A percentile compares a stretch with the other conserved stretches of the same genome.
Conservation (phyloP, 768 basidiomycete species). For the Tylopilus rubrobrunneus region DNA sequence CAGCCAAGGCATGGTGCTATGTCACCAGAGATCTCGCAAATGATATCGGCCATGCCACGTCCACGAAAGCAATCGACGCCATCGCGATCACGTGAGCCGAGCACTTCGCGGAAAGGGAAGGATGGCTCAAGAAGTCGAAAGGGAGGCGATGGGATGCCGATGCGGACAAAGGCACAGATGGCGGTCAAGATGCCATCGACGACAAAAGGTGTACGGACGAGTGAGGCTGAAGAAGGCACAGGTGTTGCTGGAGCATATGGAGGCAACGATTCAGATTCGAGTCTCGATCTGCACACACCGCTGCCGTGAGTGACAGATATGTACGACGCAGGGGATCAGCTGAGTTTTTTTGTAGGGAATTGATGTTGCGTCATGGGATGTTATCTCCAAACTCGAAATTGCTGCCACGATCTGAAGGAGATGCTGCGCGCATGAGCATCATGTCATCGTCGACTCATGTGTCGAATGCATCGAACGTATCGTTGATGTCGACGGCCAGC, state of each 20-base stretch:
- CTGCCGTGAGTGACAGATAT: constrained; percentile 49
- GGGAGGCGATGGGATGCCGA: constrained; percentile 7
- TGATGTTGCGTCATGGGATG: constrained; percentile 65
- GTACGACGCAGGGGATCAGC: background rate
- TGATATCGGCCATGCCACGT: constrained; percentile 38
- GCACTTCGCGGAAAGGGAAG: constrained; percentile 12
- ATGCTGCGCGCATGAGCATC: constrained; percentile 25
- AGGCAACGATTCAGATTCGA: constrained; percentile 54
- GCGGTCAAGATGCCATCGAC: background rate
- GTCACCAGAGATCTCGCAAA: constrained; percentile 39
- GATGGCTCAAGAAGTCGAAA: constrained; percentile 10
- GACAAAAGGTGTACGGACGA: background rate
- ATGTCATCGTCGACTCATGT: constrained; percentile 22
- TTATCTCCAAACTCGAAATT: constrained; percentile 65
- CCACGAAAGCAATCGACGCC: constrained; percentile 27
- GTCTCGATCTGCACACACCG: constrained; percentile 65
- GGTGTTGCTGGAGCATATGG: constrained; percentile 24
- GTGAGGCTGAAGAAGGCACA: background rate
- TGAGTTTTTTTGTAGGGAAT: constrained; percentile 37
- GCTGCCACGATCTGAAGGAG: constrained; percentile 32
- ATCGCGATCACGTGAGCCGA: constrained; percentile 24
- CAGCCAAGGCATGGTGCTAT: constrained; percentile 15
- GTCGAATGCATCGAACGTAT: constrained; percentile 26
- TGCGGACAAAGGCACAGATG: constrained; percentile 8
- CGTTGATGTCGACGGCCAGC: constrained; percentile 22